Percentiles rank a stretch among this genome's conserved stretches.
phyloP scores from a whole-genome alignment of 345 rosid species.

The Gynandropsis gynandra region DNA sequence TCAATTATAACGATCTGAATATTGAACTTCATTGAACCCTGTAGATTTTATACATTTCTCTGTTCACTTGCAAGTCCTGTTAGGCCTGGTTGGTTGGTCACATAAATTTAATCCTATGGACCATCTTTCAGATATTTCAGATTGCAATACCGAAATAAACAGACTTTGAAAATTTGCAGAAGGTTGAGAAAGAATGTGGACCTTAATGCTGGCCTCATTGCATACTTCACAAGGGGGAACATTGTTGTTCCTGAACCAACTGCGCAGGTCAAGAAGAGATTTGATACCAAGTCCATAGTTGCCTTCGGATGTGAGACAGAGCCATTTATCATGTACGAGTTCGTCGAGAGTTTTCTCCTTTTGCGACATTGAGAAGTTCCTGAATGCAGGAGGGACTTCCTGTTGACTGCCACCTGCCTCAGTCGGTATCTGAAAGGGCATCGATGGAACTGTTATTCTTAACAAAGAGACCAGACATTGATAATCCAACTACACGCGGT shows the following conservation, averaged over 20 bases:
- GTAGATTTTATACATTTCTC: background rate
- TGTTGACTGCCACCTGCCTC: conserved; percentile 31
- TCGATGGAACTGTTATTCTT: conserved; percentile 16
- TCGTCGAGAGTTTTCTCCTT: conserved; percentile 76
- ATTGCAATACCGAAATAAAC: background rate
- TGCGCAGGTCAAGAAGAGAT: conserved; percentile 78
- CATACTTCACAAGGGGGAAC: conserved; percentile 81
- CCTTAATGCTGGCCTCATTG: conserved; percentile 91
- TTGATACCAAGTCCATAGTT: conserved; percentile 70
- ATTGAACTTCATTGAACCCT: too few relatives aligned
- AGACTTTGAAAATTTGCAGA: background rate
- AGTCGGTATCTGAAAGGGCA: conserved; percentile 32
- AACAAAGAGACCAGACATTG: background rate
- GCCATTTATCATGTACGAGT: conserved; percentile 73
- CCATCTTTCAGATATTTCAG: background rate
- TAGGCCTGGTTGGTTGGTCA: background rate
- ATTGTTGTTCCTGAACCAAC: conserved; percentile 66
- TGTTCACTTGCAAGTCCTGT: background rate
- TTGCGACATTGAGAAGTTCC: conserved; percentile 71
- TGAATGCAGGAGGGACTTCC: conserved; percentile 57
- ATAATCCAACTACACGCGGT: background rate
- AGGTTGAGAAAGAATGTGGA: conserved; percentile 16
- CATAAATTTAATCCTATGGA: too few relatives aligned
- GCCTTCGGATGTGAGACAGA: conserved; percentile 47
- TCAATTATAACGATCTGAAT: background rate